Evolutionary conservation across 768 basidiomycete genomes (phyloP).

Genomic region (Goffeauzyma gilvescens): DNA sequence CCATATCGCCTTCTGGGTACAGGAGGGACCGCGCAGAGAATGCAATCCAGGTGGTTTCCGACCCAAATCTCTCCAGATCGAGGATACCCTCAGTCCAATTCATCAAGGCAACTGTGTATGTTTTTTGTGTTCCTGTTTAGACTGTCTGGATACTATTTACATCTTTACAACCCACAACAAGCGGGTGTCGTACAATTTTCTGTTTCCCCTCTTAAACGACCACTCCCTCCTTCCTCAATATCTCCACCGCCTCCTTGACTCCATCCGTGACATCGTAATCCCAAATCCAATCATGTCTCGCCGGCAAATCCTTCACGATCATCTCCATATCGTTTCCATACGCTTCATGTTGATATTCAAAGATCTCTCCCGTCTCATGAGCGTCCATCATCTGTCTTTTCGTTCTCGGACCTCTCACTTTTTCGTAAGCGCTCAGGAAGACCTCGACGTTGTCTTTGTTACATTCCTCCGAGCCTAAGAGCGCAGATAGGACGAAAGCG

Average conservation of each 20-base stretch:
- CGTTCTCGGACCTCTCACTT: slow-evolving; percentile 1
- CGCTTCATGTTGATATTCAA: slow-evolving; percentile 1
- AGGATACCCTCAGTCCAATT: too few species aligned
- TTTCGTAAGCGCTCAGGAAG: slow-evolving; percentile 8
- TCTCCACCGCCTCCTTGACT: slow-evolving; percentile 2
- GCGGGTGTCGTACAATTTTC: too few species aligned
- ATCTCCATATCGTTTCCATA: slow-evolving; percentile 2
- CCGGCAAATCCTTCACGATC: slow-evolving; percentile 8
- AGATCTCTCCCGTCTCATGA: slow-evolving; percentile 11
- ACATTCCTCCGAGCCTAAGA: slow-evolving; percentile 2
- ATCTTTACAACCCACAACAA: too few species aligned
- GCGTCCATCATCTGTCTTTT: slow-evolving; percentile 4
- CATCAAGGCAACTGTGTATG: too few species aligned
- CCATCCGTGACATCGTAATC: slow-evolving; percentile 4
- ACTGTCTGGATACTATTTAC: too few species aligned
- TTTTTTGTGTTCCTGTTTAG: too few species aligned
- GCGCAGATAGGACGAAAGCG: slow-evolving; percentile 3
- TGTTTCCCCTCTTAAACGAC: too few species aligned
- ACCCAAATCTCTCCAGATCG: too few species aligned
- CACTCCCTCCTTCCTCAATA: background rate
- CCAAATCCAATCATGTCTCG: slow-evolving; percentile 9
- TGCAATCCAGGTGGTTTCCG: too few species aligned
- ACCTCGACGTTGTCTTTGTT: slow-evolving; percentile 1
- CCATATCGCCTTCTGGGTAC: too few species aligned
- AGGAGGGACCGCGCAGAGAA: too few species aligned